Conservation (phyloP, 805 yeast genomes). For the Myxozyma kluyveri region DNA sequence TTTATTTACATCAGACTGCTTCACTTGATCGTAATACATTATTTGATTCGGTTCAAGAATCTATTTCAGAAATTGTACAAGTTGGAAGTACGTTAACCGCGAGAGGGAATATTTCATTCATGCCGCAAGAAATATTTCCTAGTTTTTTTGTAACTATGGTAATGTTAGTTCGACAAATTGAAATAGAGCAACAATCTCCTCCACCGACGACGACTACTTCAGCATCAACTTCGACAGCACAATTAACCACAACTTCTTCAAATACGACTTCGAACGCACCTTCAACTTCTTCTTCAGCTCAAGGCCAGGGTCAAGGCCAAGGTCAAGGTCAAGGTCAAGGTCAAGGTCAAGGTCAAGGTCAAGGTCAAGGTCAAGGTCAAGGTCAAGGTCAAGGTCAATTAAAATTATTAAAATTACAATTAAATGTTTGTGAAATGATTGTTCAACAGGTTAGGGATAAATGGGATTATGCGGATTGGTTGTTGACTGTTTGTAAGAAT, state of each 20-base stretch:
- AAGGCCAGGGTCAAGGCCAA: too few species aligned
- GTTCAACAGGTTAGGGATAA: constrained; percentile 16
- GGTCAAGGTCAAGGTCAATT: too few species aligned
- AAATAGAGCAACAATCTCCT: background rate
- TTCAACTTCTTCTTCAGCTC: background rate
- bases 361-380: too few species aligned
- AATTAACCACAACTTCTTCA: background rate
- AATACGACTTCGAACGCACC: background rate
- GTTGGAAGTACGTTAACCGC: constrained; percentile 11
- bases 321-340: too few species aligned
- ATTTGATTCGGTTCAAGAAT: background rate
- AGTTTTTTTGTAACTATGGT: constrained; percentile 24
- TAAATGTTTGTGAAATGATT: constrained; percentile 21
- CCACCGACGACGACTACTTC: background rate
- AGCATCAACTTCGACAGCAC: background rate
- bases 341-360: too few species aligned
- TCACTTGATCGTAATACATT: constrained; percentile 1
- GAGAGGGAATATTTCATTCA: constrained; percentile 1
- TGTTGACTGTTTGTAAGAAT: constrained; percentile 11
- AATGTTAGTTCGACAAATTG: constrained; percentile 10
- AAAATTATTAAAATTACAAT: too few species aligned
- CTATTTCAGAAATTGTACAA: constrained; percentile 14
- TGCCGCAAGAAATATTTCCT: constrained; percentile 21
- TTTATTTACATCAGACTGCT: constrained; percentile 22
- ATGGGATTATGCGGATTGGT: constrained; percentile 30